Evolutionary conservation across 2,329 filamentous ascomycete genomes (phyloP).

Genomic region (Fusarium irregulare): DNA sequence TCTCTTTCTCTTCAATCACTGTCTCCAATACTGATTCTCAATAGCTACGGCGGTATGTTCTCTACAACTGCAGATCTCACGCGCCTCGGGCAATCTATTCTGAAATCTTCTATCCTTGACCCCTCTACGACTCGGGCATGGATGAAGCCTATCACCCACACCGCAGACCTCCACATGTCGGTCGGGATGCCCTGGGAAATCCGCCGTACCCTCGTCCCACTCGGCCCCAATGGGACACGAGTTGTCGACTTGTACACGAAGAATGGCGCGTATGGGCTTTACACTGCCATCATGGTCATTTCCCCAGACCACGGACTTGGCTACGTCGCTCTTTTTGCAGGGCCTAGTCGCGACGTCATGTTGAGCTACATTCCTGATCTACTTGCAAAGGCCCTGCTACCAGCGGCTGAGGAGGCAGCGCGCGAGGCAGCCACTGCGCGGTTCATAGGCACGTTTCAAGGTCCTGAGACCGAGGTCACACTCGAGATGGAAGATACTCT

Average conservation of each 20-base stretch:
- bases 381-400: not conserved
- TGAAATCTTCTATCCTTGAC: conserved; percentile 1
- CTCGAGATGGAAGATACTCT: not conserved
- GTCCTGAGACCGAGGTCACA: not conserved
- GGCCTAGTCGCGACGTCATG: not conserved
- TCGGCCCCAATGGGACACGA: not conserved
- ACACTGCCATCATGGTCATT: conserved; percentile 1
- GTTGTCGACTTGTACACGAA: conserved; percentile 12
- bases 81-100: conserved; percentile 10
- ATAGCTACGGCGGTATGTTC: conserved; percentile 16
- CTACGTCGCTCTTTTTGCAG: not conserved
- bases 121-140: not conserved
- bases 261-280: not conserved
- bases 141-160: conserved; percentile 15
- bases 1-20: too few species aligned
- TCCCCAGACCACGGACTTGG: conserved; percentile 10
- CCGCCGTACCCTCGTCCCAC: not conserved
- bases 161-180: not conserved
- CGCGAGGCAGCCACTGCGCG: not conserved
- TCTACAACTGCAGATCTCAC: conserved; percentile 13
- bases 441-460: not conserved
- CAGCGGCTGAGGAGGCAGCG: not conserved
- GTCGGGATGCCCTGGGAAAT: conserved; percentile 30
- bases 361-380: conserved; percentile 1
- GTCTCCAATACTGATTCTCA: not conserved